Conservation (phyloP, 176 grass and related monocot species). For the Triticum timopheevii region DNA sequence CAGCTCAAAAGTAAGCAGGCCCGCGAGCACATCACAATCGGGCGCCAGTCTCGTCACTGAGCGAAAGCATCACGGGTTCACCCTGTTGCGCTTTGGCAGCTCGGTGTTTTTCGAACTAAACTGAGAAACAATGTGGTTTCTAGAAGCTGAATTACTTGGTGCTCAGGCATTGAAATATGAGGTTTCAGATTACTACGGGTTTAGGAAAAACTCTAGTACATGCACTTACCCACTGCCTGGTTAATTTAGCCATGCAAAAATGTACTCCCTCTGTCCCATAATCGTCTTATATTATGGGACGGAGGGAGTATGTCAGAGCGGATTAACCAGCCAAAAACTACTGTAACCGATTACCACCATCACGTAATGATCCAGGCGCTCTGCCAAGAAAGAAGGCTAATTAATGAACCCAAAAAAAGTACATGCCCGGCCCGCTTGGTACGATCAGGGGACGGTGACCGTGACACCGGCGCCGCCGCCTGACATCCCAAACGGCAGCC, state of each 20-base stretch:
- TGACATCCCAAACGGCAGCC: conserved; percentile 30
- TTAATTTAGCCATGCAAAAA: not conserved
- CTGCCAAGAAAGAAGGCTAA: conserved; percentile 1
- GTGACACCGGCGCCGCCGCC: conserved; percentile 38
- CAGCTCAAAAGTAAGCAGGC: conserved; percentile 11
- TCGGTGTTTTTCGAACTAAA: too few relatives aligned
- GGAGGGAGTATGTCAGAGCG: not conserved
- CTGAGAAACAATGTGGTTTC: too few relatives aligned
- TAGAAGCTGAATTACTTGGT: too few relatives aligned
- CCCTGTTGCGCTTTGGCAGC: too few relatives aligned
- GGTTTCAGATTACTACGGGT: too few relatives aligned
- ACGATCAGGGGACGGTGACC: conserved; percentile 44
- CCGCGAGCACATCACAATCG: not conserved
- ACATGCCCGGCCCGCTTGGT: not conserved
- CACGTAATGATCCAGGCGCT: not conserved
- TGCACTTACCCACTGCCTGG: not conserved
- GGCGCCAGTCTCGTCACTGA: not conserved
- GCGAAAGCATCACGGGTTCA: not conserved
- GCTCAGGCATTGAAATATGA: too few relatives aligned
- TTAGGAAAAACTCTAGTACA: too few relatives aligned
- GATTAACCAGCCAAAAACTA: not conserved
- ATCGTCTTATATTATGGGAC: too few relatives aligned
- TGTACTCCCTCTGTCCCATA: too few relatives aligned
- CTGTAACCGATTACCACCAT: not conserved
- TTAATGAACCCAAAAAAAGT: not conserved